These are phyloP conservation scores for Cyphellophora attinorum DNA, from an alignment of 2,329 filamentous ascomycete genomes.

Conservation along the genomic window DNA sequence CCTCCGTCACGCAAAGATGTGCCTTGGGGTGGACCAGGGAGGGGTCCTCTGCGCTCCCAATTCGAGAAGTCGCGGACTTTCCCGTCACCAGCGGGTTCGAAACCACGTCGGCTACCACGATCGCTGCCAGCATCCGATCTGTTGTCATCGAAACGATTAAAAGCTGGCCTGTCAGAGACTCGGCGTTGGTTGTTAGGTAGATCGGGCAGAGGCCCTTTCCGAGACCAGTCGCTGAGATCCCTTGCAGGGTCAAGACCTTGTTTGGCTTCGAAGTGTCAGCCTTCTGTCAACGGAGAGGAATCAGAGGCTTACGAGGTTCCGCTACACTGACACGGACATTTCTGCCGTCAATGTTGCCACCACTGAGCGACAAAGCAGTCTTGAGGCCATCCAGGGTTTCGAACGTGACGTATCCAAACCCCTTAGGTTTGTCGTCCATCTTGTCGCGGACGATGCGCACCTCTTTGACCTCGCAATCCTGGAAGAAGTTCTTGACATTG, in stretches of 20 bases:
- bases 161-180: constrained; percentile 45
- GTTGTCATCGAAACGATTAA: constrained; percentile 46
- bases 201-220: constrained; percentile 80
- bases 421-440: constrained; percentile 86
- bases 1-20: constrained; percentile 43
- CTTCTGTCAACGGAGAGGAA: not conserved
- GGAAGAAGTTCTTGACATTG: constrained; percentile 78
- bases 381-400: constrained; percentile 78
- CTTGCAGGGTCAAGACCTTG: constrained; percentile 65
- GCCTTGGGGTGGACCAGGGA: constrained; percentile 35
- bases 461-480: constrained; percentile 73
- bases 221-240: constrained; percentile 83
- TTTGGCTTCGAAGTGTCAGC: constrained; percentile 58
- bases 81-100: constrained; percentile 59
- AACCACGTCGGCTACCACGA: constrained; percentile 60
- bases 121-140: constrained; percentile 50
- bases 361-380: constrained; percentile 76
- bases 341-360: constrained; percentile 74
- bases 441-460: constrained; percentile 97
- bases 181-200: constrained; percentile 49
- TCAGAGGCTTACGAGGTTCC: constrained; percentile 72
- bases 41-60: constrained; percentile 91
- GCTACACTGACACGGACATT: constrained; percentile 90
- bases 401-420: constrained; percentile 97
- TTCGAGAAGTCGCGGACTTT: constrained; percentile 73